A percentile compares a stretch with the other conserved stretches of the same genome.
phyloP scores from a whole-genome alignment of 1,139 yeast species.

The Lodderomyces parapsilosis region DNA sequence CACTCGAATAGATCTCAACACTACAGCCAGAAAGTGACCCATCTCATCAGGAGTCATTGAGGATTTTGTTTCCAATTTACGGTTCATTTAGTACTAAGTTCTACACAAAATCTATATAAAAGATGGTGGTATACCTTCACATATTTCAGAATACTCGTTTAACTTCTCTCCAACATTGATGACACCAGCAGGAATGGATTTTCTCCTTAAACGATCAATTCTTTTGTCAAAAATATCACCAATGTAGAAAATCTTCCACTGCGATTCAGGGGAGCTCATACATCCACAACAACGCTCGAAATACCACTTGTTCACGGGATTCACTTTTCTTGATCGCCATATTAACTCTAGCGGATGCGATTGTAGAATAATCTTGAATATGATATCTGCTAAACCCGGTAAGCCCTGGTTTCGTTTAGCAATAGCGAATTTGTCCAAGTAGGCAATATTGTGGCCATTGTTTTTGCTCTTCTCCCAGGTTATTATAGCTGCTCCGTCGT shows the following conservation, averaged over 20 bases:
- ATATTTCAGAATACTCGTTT: conserved; percentile 27
- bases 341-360: conserved; percentile 72
- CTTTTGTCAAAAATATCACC: conserved; percentile 49
- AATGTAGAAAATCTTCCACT: conserved; percentile 71
- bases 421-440: conserved; percentile 92
- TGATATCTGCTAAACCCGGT: conserved; percentile 89
- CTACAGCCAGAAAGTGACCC: too few relatives aligned
- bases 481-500: conserved; percentile 91
- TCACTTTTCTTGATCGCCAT: conserved; percentile 84
- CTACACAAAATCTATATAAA: conserved; percentile 17
- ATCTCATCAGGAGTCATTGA: too few relatives aligned
- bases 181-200: conserved; percentile 13
- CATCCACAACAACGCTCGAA: conserved; percentile 87
- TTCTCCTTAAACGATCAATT: conserved; percentile 25
- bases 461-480: conserved; percentile 58
- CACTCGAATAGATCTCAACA: too few relatives aligned
- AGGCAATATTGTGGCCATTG: conserved; percentile 44
- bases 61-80: too few relatives aligned
- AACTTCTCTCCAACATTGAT: conserved; percentile 32
- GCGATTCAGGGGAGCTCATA: conserved; percentile 47
- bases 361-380: conserved; percentile 75
- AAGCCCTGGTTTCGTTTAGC: conserved; percentile 81
- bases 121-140: conserved; percentile 36
- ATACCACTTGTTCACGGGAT: conserved; percentile 97
- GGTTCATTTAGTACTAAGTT: background rate